Base-by-base conservation (phyloP, 2,329 filamentous ascomycete genomes). In the Fusarium tricinctum region DNA sequence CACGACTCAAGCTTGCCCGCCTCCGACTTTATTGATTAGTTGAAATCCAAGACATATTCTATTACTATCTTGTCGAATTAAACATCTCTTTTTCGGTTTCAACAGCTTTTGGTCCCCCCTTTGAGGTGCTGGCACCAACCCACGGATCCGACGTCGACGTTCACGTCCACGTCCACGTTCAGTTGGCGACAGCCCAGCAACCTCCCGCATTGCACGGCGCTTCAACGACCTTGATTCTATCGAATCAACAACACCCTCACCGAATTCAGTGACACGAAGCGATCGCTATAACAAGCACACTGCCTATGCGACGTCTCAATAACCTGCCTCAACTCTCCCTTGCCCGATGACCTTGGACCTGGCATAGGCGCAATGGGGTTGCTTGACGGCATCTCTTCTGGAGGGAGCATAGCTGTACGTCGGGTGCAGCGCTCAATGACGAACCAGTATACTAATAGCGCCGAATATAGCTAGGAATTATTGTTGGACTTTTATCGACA, bases 401-500 rank as follows among this genome's bases (percentile, higher is more conserved):
- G 88, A 78, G 91, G 91, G 83, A 92, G 89, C 79, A 89, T 94
- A 80, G 90, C 89, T 80, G 91, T 92, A 85, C 70, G 89, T 81
- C 62, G 19, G 39, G 60, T 46, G 46, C 52, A 22, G 43, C 26
- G 19, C 44, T 43, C 38, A 20, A 33, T 17, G n/a, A 28, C 17
- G n/a, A 23, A 28, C 33, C 10, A 22, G 30, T 33, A 46, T 63
- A 47, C 70, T 77, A 70, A 77, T 69, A 19, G 30, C 60, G 26
- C 48, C 39, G 54, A 26, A 63, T 50, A 14, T 76, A 97, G 93
- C 87, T 98, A 76, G 96, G 96, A 76, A 94, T 99, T 77, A 81
- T 97, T 68, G 95, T 97, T 77, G 96, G 96, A 73, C 87, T 99
- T 69, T 79, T 97, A 73, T 98, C 95, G 60, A 97, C 96, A 63